phyloP scores from a whole-genome alignment of 495 filamentous ascomycete genomes.

The Gamarada debralockiae region DNA sequence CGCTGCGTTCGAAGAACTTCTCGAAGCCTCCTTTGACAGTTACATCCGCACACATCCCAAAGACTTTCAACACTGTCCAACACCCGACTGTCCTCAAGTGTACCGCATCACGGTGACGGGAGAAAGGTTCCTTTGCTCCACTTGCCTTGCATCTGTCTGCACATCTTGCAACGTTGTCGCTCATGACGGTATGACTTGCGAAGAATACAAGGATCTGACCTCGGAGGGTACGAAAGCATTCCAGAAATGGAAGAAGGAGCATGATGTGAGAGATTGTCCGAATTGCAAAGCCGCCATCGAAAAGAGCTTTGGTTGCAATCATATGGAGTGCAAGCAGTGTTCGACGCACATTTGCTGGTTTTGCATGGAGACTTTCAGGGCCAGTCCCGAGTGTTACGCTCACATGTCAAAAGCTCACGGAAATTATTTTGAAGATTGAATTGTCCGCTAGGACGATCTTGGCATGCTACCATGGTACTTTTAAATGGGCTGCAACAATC shows the following conservation, averaged over 20 bases:
- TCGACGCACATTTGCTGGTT: conserved; percentile 31
- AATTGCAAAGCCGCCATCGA: conserved; percentile 25
- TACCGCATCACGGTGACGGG: conserved; percentile 29
- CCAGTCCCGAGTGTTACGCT: conserved; percentile 15
- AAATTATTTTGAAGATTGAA: too few relatives aligned
- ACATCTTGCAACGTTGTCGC: conserved; percentile 31
- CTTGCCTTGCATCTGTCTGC: conserved; percentile 34
- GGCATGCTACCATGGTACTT: too few relatives aligned
- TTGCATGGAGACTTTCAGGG: conserved; percentile 27
- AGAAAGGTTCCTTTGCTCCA: conserved; percentile 30
- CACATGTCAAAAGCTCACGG: conserved; percentile 25
- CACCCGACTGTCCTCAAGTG: conserved; percentile 35
- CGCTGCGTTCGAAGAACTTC: conserved; percentile 33
- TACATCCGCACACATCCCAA: conserved; percentile 33
- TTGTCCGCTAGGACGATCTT: too few relatives aligned
- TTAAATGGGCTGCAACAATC: too few relatives aligned
- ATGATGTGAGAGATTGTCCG: conserved; percentile 26
- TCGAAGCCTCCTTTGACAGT: conserved; percentile 32
- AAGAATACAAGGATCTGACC: conserved; percentile 27
- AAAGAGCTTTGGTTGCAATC: conserved; percentile 31
- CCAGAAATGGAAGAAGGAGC: conserved; percentile 23
- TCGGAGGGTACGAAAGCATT: conserved; percentile 26
- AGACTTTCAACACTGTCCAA: conserved; percentile 35
- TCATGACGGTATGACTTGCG: conserved; percentile 36
- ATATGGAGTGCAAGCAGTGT: conserved; percentile 29